A percentile compares a stretch with the other conserved stretches of the same genome.
Evolutionary conservation across 225 moss, liverwort and hornwort species (phyloP).

Genomic region (Marchantia paleacea): DNA sequence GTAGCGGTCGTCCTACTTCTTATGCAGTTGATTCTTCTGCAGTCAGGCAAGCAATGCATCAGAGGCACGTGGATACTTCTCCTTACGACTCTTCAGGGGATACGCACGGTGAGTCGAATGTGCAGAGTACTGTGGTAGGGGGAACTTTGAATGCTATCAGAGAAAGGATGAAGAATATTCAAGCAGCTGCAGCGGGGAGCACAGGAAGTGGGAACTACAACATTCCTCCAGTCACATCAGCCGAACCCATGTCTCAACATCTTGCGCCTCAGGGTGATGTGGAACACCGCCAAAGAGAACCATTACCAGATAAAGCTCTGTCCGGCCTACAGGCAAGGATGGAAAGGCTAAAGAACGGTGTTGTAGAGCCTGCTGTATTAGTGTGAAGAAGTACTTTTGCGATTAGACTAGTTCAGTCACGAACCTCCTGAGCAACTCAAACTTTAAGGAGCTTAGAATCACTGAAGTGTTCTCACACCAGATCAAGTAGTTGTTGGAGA

Average conservation of each 20-base stretch:
- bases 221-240: slow-evolving; percentile 24
- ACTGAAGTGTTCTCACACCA: slow-evolving; percentile 1
- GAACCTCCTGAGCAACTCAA: slow-evolving; percentile 7
- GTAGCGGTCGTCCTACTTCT: slow-evolving; percentile 8
- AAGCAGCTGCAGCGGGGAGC: slow-evolving; percentile 82
- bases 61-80: slow-evolving; percentile 34
- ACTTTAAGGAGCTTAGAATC: background rate
- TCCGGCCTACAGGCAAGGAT: slow-evolving; percentile 95
- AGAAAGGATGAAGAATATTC: slow-evolving; percentile 96
- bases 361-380: slow-evolving; percentile 38
- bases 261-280: slow-evolving; percentile 23
- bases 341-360: slow-evolving; percentile 87
- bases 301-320: slow-evolving; percentile 64
- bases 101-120: slow-evolving; percentile 44
- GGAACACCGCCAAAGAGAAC: slow-evolving; percentile 28
- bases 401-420: slow-evolving; percentile 8
- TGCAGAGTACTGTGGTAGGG: slow-evolving; percentile 50
- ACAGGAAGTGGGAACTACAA: slow-evolving; percentile 24
- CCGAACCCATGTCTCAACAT: slow-evolving; percentile 18
- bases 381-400: slow-evolving; percentile 12
- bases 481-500: slow-evolving; percentile 7
- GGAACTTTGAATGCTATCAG: slow-evolving; percentile 92
- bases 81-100: slow-evolving; percentile 11
- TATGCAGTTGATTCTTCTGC: slow-evolving; percentile 30
- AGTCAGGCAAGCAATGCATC: slow-evolving; percentile 19